Evolutionary conservation across 495 filamentous ascomycete species (phyloP), one percentile per base, ranked within the genome.

Genomic region (Neurospora pannonica): DNA sequence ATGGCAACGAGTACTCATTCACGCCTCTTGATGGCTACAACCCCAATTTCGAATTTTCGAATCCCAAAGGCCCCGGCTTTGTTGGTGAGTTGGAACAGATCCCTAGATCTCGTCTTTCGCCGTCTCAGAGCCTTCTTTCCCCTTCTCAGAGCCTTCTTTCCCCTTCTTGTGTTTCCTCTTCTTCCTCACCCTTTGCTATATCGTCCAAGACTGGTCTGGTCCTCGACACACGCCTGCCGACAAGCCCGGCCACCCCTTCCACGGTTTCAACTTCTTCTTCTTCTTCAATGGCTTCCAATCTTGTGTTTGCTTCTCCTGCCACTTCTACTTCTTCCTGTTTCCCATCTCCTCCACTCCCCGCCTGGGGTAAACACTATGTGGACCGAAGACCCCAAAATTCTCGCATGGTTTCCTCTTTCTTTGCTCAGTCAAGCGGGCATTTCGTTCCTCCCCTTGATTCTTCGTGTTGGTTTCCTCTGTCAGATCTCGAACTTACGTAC

Each of bases 51-150:
- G 91, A 92, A 73, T 93, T 92, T 76, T 78, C 85, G 46, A 76
- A 84, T 38, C 82, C 84, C 74, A 87, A 87, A 72, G 76, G 73
- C 70, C 80, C 82, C 69, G 82, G 83, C 71, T 94, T 88, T 85
- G 91, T 97, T 84, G 93, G 94, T 97, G 89, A 91, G 94, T 96
- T 83, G 81, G 74, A 78, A 75, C 76, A 78, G 54, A 77, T 81
- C 77, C 77, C 80, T 79, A 77, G 79, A 73, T 79, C 75, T 76
- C 74, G 67, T 75, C 54, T 71, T 71, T 71, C 76, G 71, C 72
- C 31, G 54, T 70, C 11, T 70, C 73, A 42, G 62, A 71, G 70
- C 48, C 73, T 71, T 24, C 70, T 21, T 70, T 38, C 72, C 54
- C 72, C 74, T 74, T 81, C 80, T 71, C 73, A 42, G 62, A 71